Evolutionary conservation across 75 land plant genomes (phyloP).

Genomic region (Chamaecyparis obtusa): DNA sequence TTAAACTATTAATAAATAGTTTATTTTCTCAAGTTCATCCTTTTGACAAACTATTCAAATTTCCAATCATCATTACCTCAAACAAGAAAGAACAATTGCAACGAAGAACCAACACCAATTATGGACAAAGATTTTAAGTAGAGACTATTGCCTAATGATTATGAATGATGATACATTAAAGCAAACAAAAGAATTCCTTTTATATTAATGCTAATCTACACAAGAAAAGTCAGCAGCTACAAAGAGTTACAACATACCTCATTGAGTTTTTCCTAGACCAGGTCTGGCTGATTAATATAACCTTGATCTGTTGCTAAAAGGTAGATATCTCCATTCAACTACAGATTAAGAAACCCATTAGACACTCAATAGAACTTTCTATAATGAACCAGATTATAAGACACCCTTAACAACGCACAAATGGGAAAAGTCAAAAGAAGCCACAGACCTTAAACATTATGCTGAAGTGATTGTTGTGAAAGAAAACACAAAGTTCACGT

Average conservation of each 20-base stretch:
- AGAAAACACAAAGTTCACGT: conserved; percentile 88
- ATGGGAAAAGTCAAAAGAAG: neutral
- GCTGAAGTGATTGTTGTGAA: conserved; percentile 98
- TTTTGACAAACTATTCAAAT: neutral
- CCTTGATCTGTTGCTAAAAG: conserved; percentile 93
- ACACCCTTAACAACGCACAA: neutral
- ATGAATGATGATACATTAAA: neutral
- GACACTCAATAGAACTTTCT: neutral
- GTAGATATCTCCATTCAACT: conserved; percentile 80
- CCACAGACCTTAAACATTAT: conserved; percentile 94
- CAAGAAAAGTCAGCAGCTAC: neutral
- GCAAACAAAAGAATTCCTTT: neutral
- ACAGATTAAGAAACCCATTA: conserved; percentile 19
- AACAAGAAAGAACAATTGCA: conserved; percentile 4
- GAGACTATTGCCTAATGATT: neutral
- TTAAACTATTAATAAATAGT: neutral
- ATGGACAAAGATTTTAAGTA: neutral
- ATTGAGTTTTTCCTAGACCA: conserved; percentile 94
- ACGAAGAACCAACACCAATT: neutral
- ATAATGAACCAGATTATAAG: neutral
- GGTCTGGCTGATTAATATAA: conserved; percentile 82
- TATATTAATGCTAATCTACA: conserved; percentile 3
- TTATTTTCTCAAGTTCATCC: neutral
- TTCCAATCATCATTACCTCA: neutral
- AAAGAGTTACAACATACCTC: conserved; percentile 53